phyloP scores from a whole-genome alignment of 495 filamentous ascomycete genomes.

The Talaromyces adpressus region DNA sequence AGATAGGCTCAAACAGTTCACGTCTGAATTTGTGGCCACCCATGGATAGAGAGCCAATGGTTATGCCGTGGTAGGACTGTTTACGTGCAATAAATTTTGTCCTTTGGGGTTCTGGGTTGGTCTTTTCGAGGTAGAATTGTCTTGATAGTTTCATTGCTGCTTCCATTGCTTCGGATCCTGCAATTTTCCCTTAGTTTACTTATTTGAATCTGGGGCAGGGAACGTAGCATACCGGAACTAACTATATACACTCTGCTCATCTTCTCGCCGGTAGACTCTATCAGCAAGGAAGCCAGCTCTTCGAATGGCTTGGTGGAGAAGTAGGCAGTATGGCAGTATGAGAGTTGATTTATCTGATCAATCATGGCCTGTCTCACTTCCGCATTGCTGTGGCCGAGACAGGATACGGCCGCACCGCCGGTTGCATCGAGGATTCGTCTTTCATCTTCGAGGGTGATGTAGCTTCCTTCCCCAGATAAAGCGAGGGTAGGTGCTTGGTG shows the following conservation, averaged over 20 bases:
- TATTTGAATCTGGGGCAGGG: constrained; percentile 10
- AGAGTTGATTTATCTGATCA: constrained; percentile 41
- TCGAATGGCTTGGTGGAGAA: constrained; percentile 42
- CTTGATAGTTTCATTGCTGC: constrained; percentile 57
- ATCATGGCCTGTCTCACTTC: constrained; percentile 38
- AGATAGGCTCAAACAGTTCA: constrained; percentile 58
- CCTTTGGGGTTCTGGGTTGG: constrained; percentile 37
- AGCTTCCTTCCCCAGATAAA: constrained; percentile 36
- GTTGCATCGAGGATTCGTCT: constrained; percentile 58
- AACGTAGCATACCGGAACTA: constrained; percentile 46
- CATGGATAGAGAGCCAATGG: constrained; percentile 56
- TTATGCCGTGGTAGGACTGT: constrained; percentile 72
- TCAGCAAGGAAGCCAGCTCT: constrained; percentile 34
- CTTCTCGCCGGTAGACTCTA: constrained; percentile 38
- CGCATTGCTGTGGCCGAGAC: constrained; percentile 41
- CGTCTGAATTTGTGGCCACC: constrained; percentile 58
- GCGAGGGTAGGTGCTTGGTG: constrained; percentile 32
- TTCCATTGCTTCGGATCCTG: constrained; percentile 67
- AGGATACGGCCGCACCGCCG: constrained; percentile 44
- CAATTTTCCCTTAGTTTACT: not conserved
- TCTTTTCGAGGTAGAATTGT: constrained; percentile 54
- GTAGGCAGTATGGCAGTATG: constrained; percentile 48
- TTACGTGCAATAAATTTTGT: constrained; percentile 59
- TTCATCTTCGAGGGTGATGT: constrained; percentile 49
- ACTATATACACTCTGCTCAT: constrained; percentile 40